Evolutionary conservation across 1,284 basidiomycete genomes (phyloP).

Genomic region (Papiliotrema nemorosa): DNA sequence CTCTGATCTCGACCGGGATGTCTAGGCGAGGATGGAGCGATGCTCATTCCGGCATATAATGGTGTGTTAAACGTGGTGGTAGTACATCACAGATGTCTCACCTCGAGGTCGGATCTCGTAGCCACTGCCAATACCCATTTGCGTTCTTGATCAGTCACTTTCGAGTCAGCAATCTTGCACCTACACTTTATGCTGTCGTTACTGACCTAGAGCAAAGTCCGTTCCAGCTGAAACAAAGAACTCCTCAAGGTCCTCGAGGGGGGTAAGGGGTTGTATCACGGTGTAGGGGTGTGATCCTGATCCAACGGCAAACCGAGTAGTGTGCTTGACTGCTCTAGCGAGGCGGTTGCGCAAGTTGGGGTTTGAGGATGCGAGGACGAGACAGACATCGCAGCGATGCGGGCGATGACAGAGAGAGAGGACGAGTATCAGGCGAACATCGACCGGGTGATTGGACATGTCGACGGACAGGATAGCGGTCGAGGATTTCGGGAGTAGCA

Average conservation of each 20-base stretch:
- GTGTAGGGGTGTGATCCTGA: slow-evolving; percentile 60
- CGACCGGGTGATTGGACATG: too few species aligned
- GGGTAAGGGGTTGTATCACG: slow-evolving; percentile 71
- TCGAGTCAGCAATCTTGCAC: slow-evolving; percentile 1
- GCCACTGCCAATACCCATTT: slow-evolving; percentile 84
- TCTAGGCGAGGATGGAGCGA: not conserved
- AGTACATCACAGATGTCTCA: slow-evolving; percentile 29
- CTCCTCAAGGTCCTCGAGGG: slow-evolving; percentile 68
- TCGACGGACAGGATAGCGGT: too few species aligned
- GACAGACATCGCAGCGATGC: too few species aligned
- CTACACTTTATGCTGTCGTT: not conserved
- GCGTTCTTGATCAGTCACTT: slow-evolving; percentile 74
- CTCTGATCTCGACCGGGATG: not conserved
- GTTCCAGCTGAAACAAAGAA: slow-evolving; percentile 62
- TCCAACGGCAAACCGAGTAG: slow-evolving; percentile 70
- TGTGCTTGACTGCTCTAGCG: slow-evolving; percentile 52
- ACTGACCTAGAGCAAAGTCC: slow-evolving; percentile 70
- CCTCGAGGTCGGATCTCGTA: slow-evolving; percentile 72
- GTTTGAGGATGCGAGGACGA: too few species aligned
- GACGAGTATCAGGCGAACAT: too few species aligned
- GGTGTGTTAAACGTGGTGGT: not conserved
- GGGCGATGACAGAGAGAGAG: not conserved
- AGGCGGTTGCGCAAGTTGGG: not conserved
- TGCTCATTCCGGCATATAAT: not conserved
- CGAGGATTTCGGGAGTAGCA: too few species aligned